These are phyloP conservation scores for Bruguiera parviflora DNA, from an alignment of 345 rosid genomes.

Conservation along the genomic window DNA sequence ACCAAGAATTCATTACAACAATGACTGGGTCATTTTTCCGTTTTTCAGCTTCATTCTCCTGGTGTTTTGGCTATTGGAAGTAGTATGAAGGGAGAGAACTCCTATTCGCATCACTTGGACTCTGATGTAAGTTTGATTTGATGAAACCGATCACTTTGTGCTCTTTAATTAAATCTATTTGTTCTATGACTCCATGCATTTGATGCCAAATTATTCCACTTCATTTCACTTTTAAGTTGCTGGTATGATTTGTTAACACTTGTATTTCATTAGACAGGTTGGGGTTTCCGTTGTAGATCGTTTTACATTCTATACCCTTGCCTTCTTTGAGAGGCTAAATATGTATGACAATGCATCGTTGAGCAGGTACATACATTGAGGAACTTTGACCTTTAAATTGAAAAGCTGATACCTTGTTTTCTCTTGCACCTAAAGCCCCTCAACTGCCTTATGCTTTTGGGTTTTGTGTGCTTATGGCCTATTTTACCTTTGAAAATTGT, in stretches of 20 bases:
- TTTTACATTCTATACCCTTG: conserved; percentile 89
- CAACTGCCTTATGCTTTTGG: not conserved
- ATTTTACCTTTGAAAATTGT: not conserved
- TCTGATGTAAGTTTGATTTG: conserved; percentile 65
- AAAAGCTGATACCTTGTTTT: conserved; percentile 2
- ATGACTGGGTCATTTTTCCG: conserved; percentile 10
- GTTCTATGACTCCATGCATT: conserved; percentile 2
- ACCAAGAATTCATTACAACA: conserved; percentile 6
- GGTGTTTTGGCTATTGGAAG: conserved; percentile 97
- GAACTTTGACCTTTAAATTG: not conserved
- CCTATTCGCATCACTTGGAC: conserved; percentile 98
- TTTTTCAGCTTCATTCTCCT: conserved; percentile 78
- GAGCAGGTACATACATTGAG: conserved; percentile 54
- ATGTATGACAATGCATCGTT: conserved; percentile 88
- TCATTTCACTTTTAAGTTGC: conserved; percentile 12
- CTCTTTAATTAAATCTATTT: conserved; percentile 7
- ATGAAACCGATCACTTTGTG: conserved; percentile 5
- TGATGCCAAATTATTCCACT: conserved; percentile 1
- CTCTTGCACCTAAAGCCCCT: not conserved
- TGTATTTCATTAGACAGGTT: conserved; percentile 46
- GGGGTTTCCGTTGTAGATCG: conserved; percentile 98
- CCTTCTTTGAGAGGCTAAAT: conserved; percentile 85
- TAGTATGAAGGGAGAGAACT: conserved; percentile 95
- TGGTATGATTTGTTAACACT: not conserved
- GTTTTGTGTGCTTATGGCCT: not conserved